Evolutionary conservation across 805 yeast species (phyloP).

Genomic region (Candida nonsorbophila): DNA sequence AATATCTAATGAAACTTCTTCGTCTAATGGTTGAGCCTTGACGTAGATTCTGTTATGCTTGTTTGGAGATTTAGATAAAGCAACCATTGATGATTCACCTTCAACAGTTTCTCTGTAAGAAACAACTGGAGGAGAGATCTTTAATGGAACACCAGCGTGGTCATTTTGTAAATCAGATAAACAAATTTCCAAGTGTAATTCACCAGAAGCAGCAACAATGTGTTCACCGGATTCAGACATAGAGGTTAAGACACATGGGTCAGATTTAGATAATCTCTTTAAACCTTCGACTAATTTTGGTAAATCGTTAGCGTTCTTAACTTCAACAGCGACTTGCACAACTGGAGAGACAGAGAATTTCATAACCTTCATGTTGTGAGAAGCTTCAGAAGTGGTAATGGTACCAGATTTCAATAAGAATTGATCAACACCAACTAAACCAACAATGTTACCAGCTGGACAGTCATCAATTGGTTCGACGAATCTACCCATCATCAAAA

Average conservation of each 20-base stretch:
- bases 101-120: slow-evolving; percentile 98
- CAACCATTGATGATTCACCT: slow-evolving; percentile 89
- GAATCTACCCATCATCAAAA: slow-evolving; percentile 98
- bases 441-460: slow-evolving; percentile 99
- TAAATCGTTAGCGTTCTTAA: slow-evolving; percentile 98
- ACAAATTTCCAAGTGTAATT: slow-evolving; percentile 98
- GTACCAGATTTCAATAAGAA: slow-evolving; percentile 99
- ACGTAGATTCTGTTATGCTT: slow-evolving; percentile 99
- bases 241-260: slow-evolving; percentile 91
- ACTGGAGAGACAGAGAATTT: slow-evolving; percentile 99
- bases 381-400: slow-evolving; percentile 89
- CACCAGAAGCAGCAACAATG: slow-evolving; percentile 99
- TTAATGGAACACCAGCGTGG: slow-evolving; percentile 99
- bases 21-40: slow-evolving; percentile 93
- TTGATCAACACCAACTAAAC: slow-evolving; percentile 99
- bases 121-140: slow-evolving; percentile 96
- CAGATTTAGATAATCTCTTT: slow-evolving; percentile 99
- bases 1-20: slow-evolving; percentile 88
- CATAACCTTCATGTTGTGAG: slow-evolving; percentile 99
- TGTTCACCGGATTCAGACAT: slow-evolving; percentile 98
- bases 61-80: slow-evolving; percentile 99
- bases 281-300: slow-evolving; percentile 99
- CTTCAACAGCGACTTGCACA: slow-evolving; percentile 99
- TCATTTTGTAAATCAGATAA: slow-evolving; percentile 92
- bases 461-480: slow-evolving; percentile 98